phyloP scores from a whole-genome alignment of 495 filamentous ascomycete species.

The Staphylotrichum longicolle region DNA sequence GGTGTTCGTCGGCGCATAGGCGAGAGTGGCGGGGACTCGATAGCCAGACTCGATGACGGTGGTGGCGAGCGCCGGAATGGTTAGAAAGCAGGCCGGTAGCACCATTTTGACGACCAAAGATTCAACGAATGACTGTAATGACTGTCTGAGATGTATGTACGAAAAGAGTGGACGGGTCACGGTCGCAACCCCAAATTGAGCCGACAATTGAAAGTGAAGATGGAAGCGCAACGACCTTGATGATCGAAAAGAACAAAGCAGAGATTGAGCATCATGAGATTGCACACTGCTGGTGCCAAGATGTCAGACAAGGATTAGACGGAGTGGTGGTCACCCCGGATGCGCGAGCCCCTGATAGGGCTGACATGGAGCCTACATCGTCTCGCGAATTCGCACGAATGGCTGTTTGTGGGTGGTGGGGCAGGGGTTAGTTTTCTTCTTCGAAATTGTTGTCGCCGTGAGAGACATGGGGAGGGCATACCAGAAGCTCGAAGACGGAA shows the following conservation, averaged over 20 bases:
- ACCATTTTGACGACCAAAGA: conserved; percentile 10
- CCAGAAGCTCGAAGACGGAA: too few relatives aligned
- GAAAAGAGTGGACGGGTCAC: conserved; percentile 18
- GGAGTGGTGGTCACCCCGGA: conserved; percentile 9
- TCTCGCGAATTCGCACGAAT: neutral
- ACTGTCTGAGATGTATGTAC: conserved; percentile 1
- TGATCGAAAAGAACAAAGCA: too few relatives aligned
- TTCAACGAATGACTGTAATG: neutral
- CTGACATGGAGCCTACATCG: conserved; percentile 6
- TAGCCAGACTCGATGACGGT: neutral
- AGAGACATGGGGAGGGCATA: too few relatives aligned
- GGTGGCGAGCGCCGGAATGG: conserved; percentile 13
- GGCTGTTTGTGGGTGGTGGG: neutral
- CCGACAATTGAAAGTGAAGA: neutral
- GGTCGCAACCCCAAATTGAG: conserved; percentile 1
- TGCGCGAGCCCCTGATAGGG: conserved; percentile 8
- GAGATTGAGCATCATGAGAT: conserved; percentile 8
- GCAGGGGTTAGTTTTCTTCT: too few relatives aligned
- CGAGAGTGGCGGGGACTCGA: neutral
- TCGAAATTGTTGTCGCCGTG: too few relatives aligned
- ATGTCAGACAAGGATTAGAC: conserved; percentile 14
- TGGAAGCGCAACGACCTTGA: too few relatives aligned
- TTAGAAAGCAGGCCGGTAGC: conserved; percentile 5
- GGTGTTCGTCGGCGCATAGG: conserved; percentile 17
- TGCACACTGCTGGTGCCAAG: neutral